Conservation (phyloP, 139 green algal species). For the Tetratostichococcus sp. region DNA sequence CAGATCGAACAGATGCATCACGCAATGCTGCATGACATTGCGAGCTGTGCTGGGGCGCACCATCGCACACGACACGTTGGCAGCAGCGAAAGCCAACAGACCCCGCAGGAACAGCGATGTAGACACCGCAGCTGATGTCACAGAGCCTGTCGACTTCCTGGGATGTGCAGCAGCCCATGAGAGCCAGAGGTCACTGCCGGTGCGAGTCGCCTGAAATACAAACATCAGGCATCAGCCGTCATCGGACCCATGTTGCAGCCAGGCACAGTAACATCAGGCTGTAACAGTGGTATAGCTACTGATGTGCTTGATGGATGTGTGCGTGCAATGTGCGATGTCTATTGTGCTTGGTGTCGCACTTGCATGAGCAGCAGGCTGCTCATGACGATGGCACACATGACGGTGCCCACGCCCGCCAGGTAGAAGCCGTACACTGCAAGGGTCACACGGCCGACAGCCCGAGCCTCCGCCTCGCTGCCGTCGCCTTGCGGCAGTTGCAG, state of each 20-base stretch:
- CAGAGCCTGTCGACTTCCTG: too few relatives aligned
- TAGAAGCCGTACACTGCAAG: constrained; percentile 52
- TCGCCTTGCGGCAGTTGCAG: not conserved
- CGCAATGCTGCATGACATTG: not conserved
- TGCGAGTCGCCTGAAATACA: constrained; percentile 52
- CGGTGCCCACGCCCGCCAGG: constrained; percentile 33
- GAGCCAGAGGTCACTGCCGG: constrained; percentile 74
- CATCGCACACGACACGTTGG: constrained; percentile 55
- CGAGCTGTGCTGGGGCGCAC: not conserved
- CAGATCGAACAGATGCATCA: not conserved
- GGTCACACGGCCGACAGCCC: constrained; percentile 1
- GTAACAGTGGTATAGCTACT: too few relatives aligned
- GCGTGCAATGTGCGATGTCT: too few relatives aligned
- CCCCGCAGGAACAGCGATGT: constrained; percentile 7
- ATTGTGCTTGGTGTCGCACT: too few relatives aligned
- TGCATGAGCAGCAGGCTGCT: constrained; percentile 68
- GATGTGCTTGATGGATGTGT: too few relatives aligned
- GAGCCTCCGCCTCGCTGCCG: not conserved
- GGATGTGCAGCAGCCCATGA: constrained; percentile 10
- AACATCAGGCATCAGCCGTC: not conserved
- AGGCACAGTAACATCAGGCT: too few relatives aligned
- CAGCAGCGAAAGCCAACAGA: constrained; percentile 42
- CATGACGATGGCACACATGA: constrained; percentile 38
- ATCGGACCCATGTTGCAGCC: too few relatives aligned
- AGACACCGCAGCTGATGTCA: not conserved